phyloP scores from a whole-genome alignment of 345 rosid genomes.

The Balakata baccata region DNA sequence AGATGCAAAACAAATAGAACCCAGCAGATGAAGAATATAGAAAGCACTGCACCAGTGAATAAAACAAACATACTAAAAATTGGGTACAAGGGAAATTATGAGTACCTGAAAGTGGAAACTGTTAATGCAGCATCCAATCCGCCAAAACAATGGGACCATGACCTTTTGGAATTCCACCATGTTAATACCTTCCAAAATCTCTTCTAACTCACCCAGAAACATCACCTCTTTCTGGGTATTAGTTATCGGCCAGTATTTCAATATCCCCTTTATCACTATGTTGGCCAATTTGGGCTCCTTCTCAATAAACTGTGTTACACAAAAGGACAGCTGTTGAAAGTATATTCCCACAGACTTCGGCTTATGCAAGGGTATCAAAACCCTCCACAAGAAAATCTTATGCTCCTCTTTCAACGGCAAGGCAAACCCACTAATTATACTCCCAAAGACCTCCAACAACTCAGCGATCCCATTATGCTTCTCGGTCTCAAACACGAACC shows the following conservation, averaged over 20 bases:
- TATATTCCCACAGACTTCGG: conserved; percentile 73
- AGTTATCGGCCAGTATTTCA: conserved; percentile 84
- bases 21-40: not conserved
- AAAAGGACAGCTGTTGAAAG: conserved; percentile 73
- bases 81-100: not conserved
- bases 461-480: conserved; percentile 75
- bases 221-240: conserved; percentile 89
- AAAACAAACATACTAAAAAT: not conserved
- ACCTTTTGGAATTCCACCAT: conserved; percentile 73
- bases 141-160: conserved; percentile 72
- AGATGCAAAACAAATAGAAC: not conserved
- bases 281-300: conserved; percentile 74
- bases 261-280: conserved; percentile 56
- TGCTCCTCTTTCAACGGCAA: conserved; percentile 91
- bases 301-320: conserved; percentile 76
- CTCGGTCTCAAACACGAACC: conserved; percentile 77
- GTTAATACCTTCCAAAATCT: conserved; percentile 67
- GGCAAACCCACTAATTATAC: conserved; percentile 78
- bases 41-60: not conserved
- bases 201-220: conserved; percentile 82
- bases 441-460: conserved; percentile 83
- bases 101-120: conserved; percentile 84
- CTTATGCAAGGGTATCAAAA: conserved; percentile 80
- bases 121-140: conserved; percentile 73
- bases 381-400: conserved; percentile 79